Evolutionary conservation across 805 yeast species (phyloP).

Genomic region (Yamadazyma ubonensis): DNA sequence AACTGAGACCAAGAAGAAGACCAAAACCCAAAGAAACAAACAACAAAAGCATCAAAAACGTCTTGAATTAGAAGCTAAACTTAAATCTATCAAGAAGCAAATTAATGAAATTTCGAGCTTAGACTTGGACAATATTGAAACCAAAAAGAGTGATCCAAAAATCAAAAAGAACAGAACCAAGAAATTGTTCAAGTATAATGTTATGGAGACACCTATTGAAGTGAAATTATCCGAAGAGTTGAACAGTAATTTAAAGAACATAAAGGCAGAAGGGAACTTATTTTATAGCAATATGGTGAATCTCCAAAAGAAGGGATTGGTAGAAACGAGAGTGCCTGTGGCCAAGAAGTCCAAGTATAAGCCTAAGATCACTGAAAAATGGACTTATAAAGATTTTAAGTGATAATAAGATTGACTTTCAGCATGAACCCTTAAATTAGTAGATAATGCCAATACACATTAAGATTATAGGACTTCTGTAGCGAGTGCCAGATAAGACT

Average conservation of each 20-base stretch:
- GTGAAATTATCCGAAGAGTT: conserved; percentile 88
- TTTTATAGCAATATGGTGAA: conserved; percentile 78
- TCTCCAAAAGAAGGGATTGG: conserved; percentile 79
- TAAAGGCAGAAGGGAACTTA: conserved; percentile 89
- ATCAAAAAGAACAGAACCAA: conserved; percentile 24
- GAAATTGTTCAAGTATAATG: conserved; percentile 44
- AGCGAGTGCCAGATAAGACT: too few species aligned
- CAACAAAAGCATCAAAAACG: conserved; percentile 63
- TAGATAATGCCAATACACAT: too few species aligned
- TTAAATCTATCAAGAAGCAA: conserved; percentile 59
- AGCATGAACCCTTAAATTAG: too few species aligned
- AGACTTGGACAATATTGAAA: conserved; percentile 25
- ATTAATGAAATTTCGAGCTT: conserved; percentile 55
- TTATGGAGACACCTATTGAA: conserved; percentile 50
- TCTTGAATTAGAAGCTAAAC: conserved; percentile 51
- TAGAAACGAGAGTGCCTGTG: conserved; percentile 79
- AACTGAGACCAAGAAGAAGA: conserved; percentile 67
- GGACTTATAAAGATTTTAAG: conserved; percentile 89
- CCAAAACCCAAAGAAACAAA: conserved; percentile 72
- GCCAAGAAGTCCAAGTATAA: conserved; percentile 64
- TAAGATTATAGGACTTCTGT: too few species aligned
- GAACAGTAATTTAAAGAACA: conserved; percentile 75
- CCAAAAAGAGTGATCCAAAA: conserved; percentile 4
- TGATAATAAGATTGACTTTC: too few species aligned
- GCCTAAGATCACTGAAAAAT: conserved; percentile 82